phyloP scores from a whole-genome alignment of 106 monocot species.

The Apostasia shenzhenica region DNA sequence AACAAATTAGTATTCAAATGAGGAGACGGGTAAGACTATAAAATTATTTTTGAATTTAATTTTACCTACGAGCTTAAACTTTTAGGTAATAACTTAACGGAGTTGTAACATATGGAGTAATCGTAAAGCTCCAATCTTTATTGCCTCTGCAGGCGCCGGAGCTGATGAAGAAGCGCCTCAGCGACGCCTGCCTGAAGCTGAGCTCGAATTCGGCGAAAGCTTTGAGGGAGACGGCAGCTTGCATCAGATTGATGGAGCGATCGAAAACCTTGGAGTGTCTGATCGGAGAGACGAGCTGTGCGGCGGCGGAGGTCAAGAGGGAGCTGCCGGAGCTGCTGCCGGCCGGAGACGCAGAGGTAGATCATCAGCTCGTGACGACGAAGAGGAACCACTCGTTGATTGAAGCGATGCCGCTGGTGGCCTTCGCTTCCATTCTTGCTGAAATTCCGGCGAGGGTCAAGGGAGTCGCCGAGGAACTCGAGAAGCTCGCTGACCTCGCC shows the following conservation, averaged over 20 bases:
- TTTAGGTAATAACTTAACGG: not conserved
- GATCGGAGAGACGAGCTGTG: conserved; percentile 9
- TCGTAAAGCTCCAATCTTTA: not conserved
- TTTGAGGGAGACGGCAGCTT: conserved; percentile 12
- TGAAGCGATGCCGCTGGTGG: conserved; percentile 31
- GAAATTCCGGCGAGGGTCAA: conserved; percentile 42
- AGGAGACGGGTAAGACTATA: not conserved
- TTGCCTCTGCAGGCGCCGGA: conserved; percentile 9
- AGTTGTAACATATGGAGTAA: not conserved
- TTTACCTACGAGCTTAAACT: not conserved
- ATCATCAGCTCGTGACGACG: not conserved
- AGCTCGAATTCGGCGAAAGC: conserved; percentile 9
- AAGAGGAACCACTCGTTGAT: conserved; percentile 7
- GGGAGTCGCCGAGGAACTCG: conserved; percentile 23
- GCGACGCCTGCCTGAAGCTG: conserved; percentile 11
- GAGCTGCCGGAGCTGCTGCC: not conserved
- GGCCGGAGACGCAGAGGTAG: not conserved
- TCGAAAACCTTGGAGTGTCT: not conserved
- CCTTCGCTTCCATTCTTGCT: conserved; percentile 29
- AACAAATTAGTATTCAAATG: not conserved
- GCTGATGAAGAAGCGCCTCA: conserved; percentile 9
- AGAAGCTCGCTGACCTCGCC: conserved; percentile 20
- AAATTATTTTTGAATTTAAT: not conserved
- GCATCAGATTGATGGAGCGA: conserved; percentile 11
- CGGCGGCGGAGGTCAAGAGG: conserved; percentile 7